Conservation (phyloP, 1,139 yeast species). For the Geotrichum fermentans region DNA sequence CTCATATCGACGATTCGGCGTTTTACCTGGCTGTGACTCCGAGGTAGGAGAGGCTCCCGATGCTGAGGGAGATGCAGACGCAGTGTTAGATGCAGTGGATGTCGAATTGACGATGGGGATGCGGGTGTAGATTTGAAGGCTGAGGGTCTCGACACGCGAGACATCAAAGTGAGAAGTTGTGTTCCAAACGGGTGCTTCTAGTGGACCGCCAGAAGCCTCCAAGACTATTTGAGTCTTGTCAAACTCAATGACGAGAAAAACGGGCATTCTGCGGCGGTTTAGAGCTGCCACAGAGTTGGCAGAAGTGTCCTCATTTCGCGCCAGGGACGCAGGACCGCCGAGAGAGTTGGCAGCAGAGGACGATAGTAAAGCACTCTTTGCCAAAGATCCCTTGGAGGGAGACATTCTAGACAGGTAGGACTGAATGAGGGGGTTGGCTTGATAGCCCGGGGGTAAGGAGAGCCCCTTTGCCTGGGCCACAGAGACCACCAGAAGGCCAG, state of each 20-base stretch:
- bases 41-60: slow-evolving; percentile 7
- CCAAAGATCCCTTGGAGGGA: slow-evolving; percentile 10
- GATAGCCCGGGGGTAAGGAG: slow-evolving; percentile 52
- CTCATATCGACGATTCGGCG: slow-evolving; percentile 29
- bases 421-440: slow-evolving; percentile 20
- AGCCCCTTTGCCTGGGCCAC: slow-evolving; percentile 59
- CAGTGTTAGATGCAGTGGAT: slow-evolving; percentile 12
- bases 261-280: slow-evolving; percentile 32
- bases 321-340: background rate
- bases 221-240: slow-evolving; percentile 67
- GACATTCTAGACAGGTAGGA: slow-evolving; percentile 14
- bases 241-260: slow-evolving; percentile 43
- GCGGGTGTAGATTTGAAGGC: slow-evolving; percentile 69
- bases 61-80: slow-evolving; percentile 7
- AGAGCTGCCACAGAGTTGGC: slow-evolving; percentile 24
- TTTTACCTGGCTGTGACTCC: background rate
- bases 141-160: slow-evolving; percentile 55
- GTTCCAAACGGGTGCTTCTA: slow-evolving; percentile 67
- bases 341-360: slow-evolving; percentile 20
- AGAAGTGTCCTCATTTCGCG: slow-evolving; percentile 22
- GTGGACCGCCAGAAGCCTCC: slow-evolving; percentile 71
- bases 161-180: slow-evolving; percentile 90
- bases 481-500: slow-evolving; percentile 68
- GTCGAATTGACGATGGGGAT: slow-evolving; percentile 45
- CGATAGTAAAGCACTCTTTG: slow-evolving; percentile 21